Evolutionary conservation across 768 basidiomycete genomes (phyloP).

Genomic region (Suillus ampliporus): DNA sequence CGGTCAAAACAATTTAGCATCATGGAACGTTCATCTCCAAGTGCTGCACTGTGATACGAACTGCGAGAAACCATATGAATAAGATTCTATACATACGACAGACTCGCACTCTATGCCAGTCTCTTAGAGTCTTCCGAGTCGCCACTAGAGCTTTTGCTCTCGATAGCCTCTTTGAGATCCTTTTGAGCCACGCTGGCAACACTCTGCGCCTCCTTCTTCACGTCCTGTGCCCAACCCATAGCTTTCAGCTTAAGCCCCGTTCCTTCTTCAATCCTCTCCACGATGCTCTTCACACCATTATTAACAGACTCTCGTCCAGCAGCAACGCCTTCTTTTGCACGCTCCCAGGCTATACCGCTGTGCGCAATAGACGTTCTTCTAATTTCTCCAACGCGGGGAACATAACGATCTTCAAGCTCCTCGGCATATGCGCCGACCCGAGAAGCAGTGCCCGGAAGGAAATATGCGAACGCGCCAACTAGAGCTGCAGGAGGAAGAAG

Average conservation of each 20-base stretch:
- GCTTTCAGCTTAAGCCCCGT: slow-evolving; percentile 80
- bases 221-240: slow-evolving; percentile 48
- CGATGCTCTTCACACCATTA: slow-evolving; percentile 49
- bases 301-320: slow-evolving; percentile 51
- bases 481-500: slow-evolving; percentile 80
- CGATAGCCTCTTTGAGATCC: slow-evolving; percentile 25
- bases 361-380: slow-evolving; percentile 71
- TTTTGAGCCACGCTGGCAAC: slow-evolving; percentile 32
- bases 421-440: slow-evolving; percentile 73
- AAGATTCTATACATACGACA: not conserved
- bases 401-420: slow-evolving; percentile 71
- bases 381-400: slow-evolving; percentile 70
- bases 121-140: slow-evolving; percentile 6
- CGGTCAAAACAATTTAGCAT: not conserved
- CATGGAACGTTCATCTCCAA: not conserved
- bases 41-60: not conserved
- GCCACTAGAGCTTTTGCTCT: slow-evolving; percentile 2
- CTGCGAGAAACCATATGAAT: not conserved
- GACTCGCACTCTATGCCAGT: not conserved
- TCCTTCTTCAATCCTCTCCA: slow-evolving; percentile 63
- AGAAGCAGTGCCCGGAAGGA: slow-evolving; percentile 81
- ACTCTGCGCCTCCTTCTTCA: slow-evolving; percentile 27
- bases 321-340: slow-evolving; percentile 55
- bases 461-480: slow-evolving; percentile 72
- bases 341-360: slow-evolving; percentile 62